Evolutionary conservation across 2,329 filamentous ascomycete genomes (phyloP).

Genomic region (Diaporthe caulivora): DNA sequence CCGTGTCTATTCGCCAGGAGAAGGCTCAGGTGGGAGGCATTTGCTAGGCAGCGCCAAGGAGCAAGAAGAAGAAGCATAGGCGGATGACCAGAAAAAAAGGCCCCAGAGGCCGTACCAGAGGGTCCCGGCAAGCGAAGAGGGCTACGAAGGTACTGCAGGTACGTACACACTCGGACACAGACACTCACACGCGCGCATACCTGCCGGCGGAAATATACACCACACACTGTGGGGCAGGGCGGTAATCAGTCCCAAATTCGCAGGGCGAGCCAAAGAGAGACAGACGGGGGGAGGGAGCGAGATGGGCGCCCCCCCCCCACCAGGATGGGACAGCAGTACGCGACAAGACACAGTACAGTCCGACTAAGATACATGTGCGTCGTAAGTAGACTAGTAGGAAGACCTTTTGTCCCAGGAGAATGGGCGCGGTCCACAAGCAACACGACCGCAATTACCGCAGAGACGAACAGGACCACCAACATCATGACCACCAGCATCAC

Average conservation of each 20-base stretch:
- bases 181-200: neutral
- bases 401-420: constrained; percentile 23
- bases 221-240: neutral
- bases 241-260: constrained; percentile 10
- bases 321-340: neutral
- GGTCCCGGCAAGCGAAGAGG: neutral
- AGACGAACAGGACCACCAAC: constrained; percentile 15
- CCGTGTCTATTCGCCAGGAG: constrained; percentile 19
- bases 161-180: neutral
- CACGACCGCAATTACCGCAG: constrained; percentile 27
- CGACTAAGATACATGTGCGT: constrained; percentile 12
- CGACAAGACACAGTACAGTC: neutral
- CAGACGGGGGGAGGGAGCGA: no score
- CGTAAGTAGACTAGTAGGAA: constrained; percentile 25
- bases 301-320: no score
- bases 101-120: constrained; percentile 1
- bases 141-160: constrained; percentile 1
- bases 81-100: constrained; percentile 2
- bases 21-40: neutral
- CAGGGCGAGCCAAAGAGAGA: constrained; percentile 18
- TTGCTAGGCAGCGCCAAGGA: constrained; percentile 7
- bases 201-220: neutral
- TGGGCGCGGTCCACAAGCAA: constrained; percentile 22
- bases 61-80: constrained; percentile 9
- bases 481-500: constrained; percentile 9